Evolutionary conservation across 176 grass and related monocot genomes (phyloP).

Genomic region (Canna indica): DNA sequence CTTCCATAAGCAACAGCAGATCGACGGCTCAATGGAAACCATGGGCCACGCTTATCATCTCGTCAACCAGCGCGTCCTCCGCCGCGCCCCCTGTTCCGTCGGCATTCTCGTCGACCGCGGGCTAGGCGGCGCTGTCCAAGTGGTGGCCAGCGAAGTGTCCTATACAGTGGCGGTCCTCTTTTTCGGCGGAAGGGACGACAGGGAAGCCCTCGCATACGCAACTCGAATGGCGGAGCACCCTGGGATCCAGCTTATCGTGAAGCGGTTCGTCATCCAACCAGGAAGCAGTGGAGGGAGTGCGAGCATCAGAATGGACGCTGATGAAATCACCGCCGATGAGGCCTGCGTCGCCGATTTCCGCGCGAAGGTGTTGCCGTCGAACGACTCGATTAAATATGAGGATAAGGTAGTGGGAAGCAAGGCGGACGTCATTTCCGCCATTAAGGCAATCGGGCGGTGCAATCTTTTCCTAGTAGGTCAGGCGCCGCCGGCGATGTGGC

Average conservation of each 20-base stretch:
- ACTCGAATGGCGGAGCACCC: constrained; percentile 9
- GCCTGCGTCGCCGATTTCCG: constrained; percentile 1
- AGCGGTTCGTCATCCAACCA: not conserved
- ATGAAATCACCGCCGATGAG: constrained; percentile 1
- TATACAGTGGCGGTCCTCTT: constrained; percentile 3
- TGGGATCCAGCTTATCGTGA: not conserved
- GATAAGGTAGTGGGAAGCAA: not conserved
- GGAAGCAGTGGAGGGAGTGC: too few relatives aligned
- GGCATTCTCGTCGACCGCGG: constrained; percentile 11
- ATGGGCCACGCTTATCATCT: not conserved
- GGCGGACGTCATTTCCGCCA: not conserved
- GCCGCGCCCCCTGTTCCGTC: constrained; percentile 1
- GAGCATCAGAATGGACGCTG: not conserved
- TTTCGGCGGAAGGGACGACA: constrained; percentile 7
- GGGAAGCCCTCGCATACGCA: not conserved
- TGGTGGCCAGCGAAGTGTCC: constrained; percentile 9
- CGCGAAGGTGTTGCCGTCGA: not conserved
- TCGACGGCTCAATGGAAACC: not conserved
- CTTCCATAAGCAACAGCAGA: constrained; percentile 14
- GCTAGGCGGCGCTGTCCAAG: not conserved
- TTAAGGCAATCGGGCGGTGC: not conserved
- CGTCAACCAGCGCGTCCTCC: constrained; percentile 11
- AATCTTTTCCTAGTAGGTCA: constrained; percentile 5
- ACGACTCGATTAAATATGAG: not conserved
- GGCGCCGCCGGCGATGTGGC: not conserved